Percentiles rank a stretch among this genome's conserved stretches.
Conservation (phyloP, 345 rosid genomes). For the Murraya koenigii region DNA sequence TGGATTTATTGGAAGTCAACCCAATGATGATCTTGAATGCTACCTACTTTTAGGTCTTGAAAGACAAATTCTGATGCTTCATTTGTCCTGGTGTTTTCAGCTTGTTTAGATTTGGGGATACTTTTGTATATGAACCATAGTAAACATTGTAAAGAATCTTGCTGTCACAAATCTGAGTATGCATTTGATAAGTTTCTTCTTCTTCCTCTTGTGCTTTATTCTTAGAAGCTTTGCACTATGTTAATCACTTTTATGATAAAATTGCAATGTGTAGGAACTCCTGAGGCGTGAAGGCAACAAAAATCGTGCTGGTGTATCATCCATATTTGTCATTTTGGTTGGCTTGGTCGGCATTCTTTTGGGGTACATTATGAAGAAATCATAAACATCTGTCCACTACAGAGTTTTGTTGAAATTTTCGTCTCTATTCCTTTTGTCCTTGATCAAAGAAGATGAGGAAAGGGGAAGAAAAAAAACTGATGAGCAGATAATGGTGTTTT, state of each 20-base stretch:
- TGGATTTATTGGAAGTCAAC: background rate
- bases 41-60: background rate
- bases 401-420: conserved; percentile 13
- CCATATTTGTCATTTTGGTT: conserved; percentile 48
- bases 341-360: conserved; percentile 60
- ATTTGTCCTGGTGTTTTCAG: background rate
- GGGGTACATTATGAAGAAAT: conserved; percentile 65
- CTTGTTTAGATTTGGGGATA: background rate
- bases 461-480: conserved; percentile 29
- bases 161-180: background rate
- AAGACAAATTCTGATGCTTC: background rate
- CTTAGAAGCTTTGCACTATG: background rate
- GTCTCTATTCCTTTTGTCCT: conserved; percentile 15
- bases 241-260: conserved; percentile 4
- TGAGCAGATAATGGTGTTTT: conserved; percentile 22
- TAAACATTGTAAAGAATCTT: background rate
- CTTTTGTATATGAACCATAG: background rate
- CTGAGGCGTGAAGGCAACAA: conserved; percentile 47
- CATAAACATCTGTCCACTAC: conserved; percentile 18
- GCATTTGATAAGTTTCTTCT: background rate
- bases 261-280: conserved; percentile 41
- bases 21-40: background rate
- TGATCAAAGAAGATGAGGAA: conserved; percentile 32
- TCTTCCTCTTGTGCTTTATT: background rate
- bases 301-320: conserved; percentile 44